A percentile compares a stretch with the other conserved stretches of the same genome.
phyloP scores from a whole-genome alignment of 2,329 filamentous ascomycete genomes.

The Cercospora zeina region DNA sequence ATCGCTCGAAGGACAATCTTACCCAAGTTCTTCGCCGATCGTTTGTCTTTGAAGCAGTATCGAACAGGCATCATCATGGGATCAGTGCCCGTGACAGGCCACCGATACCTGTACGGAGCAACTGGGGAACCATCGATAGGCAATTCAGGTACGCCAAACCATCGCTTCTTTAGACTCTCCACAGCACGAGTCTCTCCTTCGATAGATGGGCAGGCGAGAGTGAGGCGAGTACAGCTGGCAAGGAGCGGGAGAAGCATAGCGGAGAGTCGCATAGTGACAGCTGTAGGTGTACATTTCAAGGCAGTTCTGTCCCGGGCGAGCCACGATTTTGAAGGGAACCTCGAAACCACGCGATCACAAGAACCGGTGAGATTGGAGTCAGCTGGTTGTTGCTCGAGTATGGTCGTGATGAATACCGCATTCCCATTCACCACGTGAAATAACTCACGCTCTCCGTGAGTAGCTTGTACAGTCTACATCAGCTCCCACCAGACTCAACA shows the following conservation, averaged over 20 bases:
- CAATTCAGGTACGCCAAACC: constrained; percentile 22
- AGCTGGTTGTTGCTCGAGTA: neutral
- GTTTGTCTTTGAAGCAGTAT: constrained; percentile 29
- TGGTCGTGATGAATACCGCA: neutral
- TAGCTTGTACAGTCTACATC: neutral
- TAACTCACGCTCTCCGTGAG: neutral
- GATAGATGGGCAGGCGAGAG: neutral
- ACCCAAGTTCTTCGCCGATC: constrained; percentile 25
- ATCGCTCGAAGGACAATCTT: constrained; percentile 23
- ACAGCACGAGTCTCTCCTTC: neutral
- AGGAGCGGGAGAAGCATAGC: neutral
- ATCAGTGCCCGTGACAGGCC: constrained; percentile 22
- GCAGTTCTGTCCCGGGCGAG: neutral
- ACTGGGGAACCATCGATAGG: neutral
- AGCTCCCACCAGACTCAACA: neutral
- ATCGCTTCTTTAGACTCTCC: constrained; percentile 17
- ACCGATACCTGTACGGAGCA: constrained; percentile 21
- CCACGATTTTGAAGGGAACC: neutral
- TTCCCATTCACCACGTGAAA: neutral
- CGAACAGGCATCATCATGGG: constrained; percentile 22
- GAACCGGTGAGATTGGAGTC: neutral
- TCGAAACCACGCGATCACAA: neutral
- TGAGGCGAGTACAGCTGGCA: neutral
- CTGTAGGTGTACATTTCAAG: neutral
- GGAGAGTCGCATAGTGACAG: neutral